Evolutionary conservation across 1,284 basidiomycete species (phyloP).

Genomic region (Ceraceosorus guamensis): DNA sequence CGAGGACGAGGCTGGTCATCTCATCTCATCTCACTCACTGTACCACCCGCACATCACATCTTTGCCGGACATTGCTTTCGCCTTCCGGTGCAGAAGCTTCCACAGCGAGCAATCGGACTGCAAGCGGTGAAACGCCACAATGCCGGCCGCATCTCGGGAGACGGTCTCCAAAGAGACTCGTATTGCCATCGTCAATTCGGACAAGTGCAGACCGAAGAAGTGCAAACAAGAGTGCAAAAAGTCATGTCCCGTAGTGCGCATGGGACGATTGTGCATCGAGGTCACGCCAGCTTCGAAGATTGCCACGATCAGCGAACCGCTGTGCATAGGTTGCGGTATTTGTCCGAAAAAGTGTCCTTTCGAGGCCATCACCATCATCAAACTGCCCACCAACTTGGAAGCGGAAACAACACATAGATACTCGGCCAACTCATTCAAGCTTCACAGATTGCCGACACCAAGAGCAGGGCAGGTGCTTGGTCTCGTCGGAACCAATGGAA

Average conservation of each 20-base stretch:
- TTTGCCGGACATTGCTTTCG: no score
- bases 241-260: conserved; percentile 46
- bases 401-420: conserved; percentile 48
- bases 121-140: no score
- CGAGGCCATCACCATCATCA: conserved; percentile 49
- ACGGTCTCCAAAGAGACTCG: not conserved
- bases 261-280: conserved; percentile 23
- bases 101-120: no score
- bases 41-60: no score
- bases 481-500: conserved; percentile 48
- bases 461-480: conserved; percentile 47
- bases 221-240: conserved; percentile 49
- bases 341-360: conserved; percentile 49
- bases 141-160: not conserved
- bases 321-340: conserved; percentile 49
- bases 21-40: no score
- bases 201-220: conserved; percentile 48
- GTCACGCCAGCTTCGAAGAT: conserved; percentile 31
- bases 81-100: no score
- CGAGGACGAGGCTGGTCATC: no score
- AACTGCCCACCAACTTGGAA: conserved; percentile 47
- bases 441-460: conserved; percentile 45
- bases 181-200: conserved; percentile 29
- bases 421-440: conserved; percentile 48
- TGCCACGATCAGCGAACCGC: conserved; percentile 44